phyloP scores from a whole-genome alignment of 2,329 filamentous ascomycete species.

The Botrytis aclada region DNA sequence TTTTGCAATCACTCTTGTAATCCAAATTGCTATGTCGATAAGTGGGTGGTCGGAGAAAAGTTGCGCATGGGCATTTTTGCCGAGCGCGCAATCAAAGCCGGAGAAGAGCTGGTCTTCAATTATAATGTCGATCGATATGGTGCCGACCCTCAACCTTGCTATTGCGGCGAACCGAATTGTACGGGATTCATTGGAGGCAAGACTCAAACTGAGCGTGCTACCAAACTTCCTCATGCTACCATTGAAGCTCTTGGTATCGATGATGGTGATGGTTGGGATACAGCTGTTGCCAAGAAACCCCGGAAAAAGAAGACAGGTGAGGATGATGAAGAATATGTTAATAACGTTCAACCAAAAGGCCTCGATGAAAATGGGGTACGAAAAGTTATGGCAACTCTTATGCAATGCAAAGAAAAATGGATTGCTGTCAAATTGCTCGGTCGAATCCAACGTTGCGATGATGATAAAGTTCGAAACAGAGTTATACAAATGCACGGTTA shows the following conservation, averaged over 20 bases:
- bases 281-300: conserved; percentile 80
- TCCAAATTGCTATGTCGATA: conserved; percentile 98
- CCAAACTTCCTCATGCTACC: conserved; percentile 82
- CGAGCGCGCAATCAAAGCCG: conserved; percentile 75
- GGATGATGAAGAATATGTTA: conserved; percentile 94
- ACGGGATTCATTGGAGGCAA: conserved; percentile 96
- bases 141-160: conserved; percentile 93
- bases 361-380: conserved; percentile 81
- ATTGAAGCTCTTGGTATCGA: conserved; percentile 97
- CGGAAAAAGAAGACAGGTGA: conserved; percentile 89
- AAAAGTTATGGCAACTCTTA: conserved; percentile 93
- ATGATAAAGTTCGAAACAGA: conserved; percentile 80
- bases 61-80: conserved; percentile 99
- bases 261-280: conserved; percentile 88
- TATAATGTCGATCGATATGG: conserved; percentile 99
- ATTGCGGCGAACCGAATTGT: conserved; percentile 92
- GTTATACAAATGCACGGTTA: conserved; percentile 98
- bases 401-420: conserved; percentile 99
- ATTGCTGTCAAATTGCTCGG: conserved; percentile 92
- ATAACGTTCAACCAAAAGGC: conserved; percentile 75
- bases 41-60: conserved; percentile 97
- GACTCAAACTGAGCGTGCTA: conserved; percentile 93
- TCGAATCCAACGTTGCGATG: conserved; percentile 82
- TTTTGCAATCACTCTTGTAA: conserved; percentile 99
- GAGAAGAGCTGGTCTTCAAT: conserved; percentile 97